Percentiles rank a stretch among this genome's conserved stretches.
Evolutionary conservation across 257 asterid species (phyloP).

Genomic region (Plantago major): DNA sequence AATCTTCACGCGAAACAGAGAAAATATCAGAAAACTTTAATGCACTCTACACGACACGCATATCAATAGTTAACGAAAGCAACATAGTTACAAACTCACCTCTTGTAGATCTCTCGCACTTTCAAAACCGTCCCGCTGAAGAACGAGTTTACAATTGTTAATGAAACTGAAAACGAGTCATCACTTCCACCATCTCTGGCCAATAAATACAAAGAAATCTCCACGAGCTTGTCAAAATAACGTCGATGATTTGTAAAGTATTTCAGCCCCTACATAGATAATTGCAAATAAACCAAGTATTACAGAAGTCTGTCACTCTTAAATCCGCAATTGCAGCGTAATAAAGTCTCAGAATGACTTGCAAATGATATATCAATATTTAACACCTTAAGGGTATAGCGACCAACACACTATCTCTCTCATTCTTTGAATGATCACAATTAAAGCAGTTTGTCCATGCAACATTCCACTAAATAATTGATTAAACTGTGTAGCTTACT

Average conservation of each 20-base stretch:
- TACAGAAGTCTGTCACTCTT: background rate
- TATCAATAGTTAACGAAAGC: background rate
- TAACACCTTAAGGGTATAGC: too few species aligned
- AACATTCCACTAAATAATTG: too few species aligned
- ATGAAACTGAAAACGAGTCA: conserved; percentile 71
- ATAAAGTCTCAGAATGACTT: too few species aligned
- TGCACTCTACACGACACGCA: background rate
- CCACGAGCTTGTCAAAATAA: conserved; percentile 70
- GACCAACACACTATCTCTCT: too few species aligned
- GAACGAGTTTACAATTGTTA: conserved; percentile 51
- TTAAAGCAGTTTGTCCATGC: too few species aligned
- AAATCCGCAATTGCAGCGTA: background rate
- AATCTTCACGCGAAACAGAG: conserved; percentile 41
- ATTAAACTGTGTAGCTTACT: too few species aligned
- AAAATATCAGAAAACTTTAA: conserved; percentile 15
- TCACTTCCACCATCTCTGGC: conserved; percentile 75
- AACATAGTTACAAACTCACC: conserved; percentile 40
- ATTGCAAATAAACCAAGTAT: conserved; percentile 10
- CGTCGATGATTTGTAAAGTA: conserved; percentile 55
- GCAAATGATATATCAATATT: too few species aligned
- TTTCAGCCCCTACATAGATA: conserved; percentile 66
- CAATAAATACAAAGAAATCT: conserved; percentile 45
- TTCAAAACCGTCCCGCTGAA: conserved; percentile 68
- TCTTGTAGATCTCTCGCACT: conserved; percentile 66
- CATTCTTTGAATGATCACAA: too few species aligned